Evolutionary conservation across 2,329 filamentous ascomycete species (phyloP).

Genomic region (Myotisia sp.): DNA sequence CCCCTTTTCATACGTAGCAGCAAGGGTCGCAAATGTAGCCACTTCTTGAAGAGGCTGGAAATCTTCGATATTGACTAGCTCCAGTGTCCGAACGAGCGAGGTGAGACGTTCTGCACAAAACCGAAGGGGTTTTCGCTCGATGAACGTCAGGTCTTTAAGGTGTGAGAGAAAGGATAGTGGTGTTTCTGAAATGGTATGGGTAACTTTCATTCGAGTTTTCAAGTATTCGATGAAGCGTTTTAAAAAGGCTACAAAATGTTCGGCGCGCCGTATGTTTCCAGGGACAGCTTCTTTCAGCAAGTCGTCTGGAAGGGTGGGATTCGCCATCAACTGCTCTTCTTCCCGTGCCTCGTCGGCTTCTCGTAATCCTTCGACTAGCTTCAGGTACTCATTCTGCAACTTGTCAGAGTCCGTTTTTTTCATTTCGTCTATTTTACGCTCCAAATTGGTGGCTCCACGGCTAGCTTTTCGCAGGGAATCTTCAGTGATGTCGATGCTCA

Average conservation of each 20-base stretch:
- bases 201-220: constrained; percentile 95
- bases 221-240: constrained; percentile 97
- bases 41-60: constrained; percentile 95
- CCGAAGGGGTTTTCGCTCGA: constrained; percentile 80
- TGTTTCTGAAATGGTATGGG: constrained; percentile 93
- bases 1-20: constrained; percentile 91
- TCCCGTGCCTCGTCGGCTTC: constrained; percentile 79
- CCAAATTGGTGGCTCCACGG: constrained; percentile 76
- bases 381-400: constrained; percentile 86
- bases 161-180: constrained; percentile 86
- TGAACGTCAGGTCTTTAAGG: constrained; percentile 89
- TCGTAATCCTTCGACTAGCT: constrained; percentile 79
- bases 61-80: constrained; percentile 95
- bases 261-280: constrained; percentile 86
- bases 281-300: constrained; percentile 89
- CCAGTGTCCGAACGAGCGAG: constrained; percentile 83
- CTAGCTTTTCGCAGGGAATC: constrained; percentile 86
- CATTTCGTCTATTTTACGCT: constrained; percentile 85
- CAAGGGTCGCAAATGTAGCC: constrained; percentile 88
- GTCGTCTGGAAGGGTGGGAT: constrained; percentile 85
- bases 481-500: constrained; percentile 93
- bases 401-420: constrained; percentile 90
- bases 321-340: constrained; percentile 94
- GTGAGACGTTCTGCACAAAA: constrained; percentile 94
- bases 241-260: constrained; percentile 89